Evolutionary conservation across 2,329 filamentous ascomycete species (phyloP).

Genomic region (Aspergillus ochraceus): DNA sequence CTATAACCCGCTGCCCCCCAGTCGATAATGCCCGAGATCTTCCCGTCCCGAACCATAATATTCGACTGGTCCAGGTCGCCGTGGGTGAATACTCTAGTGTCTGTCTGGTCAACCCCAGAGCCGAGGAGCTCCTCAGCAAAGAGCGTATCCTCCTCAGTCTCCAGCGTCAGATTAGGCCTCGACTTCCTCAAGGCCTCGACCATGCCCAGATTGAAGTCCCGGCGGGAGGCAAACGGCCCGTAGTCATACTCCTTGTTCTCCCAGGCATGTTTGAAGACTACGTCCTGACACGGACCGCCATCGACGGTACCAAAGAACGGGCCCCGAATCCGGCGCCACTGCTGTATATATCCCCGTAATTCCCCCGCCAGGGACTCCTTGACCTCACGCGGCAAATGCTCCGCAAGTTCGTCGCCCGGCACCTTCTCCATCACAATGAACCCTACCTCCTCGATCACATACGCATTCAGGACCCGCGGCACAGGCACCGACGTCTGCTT

Average conservation of each 20-base stretch:
- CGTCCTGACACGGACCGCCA: constrained; percentile 16
- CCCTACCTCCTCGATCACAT: constrained; percentile 14
- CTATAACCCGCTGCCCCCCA: constrained; percentile 17
- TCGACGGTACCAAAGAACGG: constrained; percentile 15
- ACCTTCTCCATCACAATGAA: constrained; percentile 20
- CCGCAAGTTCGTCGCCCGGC: not conserved
- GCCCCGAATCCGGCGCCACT: constrained; percentile 13
- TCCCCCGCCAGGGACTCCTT: not conserved
- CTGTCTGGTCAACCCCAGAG: not conserved
- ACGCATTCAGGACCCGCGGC: constrained; percentile 14
- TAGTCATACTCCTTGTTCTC: constrained; percentile 11
- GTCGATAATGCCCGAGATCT: constrained; percentile 12
- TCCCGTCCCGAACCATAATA: constrained; percentile 12
- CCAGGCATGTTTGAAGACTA: constrained; percentile 19
- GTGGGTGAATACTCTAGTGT: constrained; percentile 6
- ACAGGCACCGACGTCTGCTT: constrained; percentile 7
- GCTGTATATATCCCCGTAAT: constrained; percentile 8
- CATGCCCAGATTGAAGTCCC: constrained; percentile 14
- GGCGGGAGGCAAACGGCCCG: constrained; percentile 18
- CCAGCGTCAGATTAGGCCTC: constrained; percentile 9
- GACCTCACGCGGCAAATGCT: not conserved
- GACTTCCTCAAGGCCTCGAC: constrained; percentile 21
- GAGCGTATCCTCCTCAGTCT: not conserved
- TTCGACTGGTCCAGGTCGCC: constrained; percentile 15
- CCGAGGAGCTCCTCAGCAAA: not conserved